Evolutionary conservation across 208 protist species (phyloP).

Genomic region (Kentomonas sorsogonicus): DNA sequence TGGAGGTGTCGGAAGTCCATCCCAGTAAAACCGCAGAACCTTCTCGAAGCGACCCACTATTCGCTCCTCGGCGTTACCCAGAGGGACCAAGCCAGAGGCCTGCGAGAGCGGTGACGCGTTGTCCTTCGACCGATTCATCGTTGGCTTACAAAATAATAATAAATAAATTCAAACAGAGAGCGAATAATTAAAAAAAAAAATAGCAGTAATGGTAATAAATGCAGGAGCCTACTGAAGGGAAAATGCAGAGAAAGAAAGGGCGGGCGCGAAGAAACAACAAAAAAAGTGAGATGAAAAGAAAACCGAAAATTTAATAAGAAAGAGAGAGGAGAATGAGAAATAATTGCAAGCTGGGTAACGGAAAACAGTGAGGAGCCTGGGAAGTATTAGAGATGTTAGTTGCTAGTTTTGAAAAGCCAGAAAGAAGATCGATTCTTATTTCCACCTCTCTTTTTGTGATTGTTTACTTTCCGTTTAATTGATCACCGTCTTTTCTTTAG

Average conservation of each 20-base stretch:
- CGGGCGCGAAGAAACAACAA: slow-evolving; percentile 4
- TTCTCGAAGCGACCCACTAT: slow-evolving; percentile 69
- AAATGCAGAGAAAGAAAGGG: slow-evolving; percentile 5
- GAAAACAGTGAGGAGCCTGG: too few species aligned
- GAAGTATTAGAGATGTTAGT: too few species aligned
- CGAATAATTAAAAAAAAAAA: slow-evolving; percentile 17
- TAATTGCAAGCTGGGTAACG: too few species aligned
- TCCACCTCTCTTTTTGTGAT: too few species aligned
- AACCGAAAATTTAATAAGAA: too few species aligned
- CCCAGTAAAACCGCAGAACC: slow-evolving; percentile 75
- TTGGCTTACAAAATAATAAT: slow-evolving; percentile 14
- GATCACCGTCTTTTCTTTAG: neutral
- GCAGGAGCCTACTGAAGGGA: slow-evolving; percentile 7
- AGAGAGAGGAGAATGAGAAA: too few species aligned
- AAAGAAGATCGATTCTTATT: too few species aligned
- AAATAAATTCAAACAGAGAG: slow-evolving; percentile 10
- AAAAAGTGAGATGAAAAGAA: slow-evolving; percentile 10
- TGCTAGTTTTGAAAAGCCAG: too few species aligned
- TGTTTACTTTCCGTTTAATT: too few species aligned
- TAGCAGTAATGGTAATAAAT: slow-evolving; percentile 13
- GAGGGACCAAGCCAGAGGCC: neutral
- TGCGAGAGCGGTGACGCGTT: neutral
- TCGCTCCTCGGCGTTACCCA: slow-evolving; percentile 24
- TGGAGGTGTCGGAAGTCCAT: slow-evolving; percentile 75
- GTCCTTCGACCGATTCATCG: slow-evolving; percentile 1